phyloP scores from a whole-genome alignment of 2,329 filamentous ascomycete species.

The Alternaria ventricosa region DNA sequence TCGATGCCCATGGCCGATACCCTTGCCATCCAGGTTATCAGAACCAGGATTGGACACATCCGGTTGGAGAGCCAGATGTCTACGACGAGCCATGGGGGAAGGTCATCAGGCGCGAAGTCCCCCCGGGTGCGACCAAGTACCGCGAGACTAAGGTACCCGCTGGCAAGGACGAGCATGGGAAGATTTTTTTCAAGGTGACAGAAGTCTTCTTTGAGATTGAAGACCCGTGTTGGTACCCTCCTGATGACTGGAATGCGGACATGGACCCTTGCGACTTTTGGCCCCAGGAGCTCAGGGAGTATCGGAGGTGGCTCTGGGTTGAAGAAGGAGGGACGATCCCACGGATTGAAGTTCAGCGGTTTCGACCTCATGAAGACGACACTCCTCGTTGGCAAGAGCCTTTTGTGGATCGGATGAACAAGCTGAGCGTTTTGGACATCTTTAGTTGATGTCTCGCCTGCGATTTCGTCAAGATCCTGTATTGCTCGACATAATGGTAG shows the following conservation, averaged over 20 bases:
- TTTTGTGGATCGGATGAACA: background rate
- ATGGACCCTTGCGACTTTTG: background rate
- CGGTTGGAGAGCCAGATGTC: background rate
- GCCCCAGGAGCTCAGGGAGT: background rate
- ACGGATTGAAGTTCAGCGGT: background rate
- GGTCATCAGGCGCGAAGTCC: background rate
- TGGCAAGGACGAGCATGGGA: background rate
- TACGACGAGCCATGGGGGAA: background rate
- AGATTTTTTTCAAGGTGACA: background rate
- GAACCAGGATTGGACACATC: background rate
- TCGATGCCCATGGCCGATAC: constrained; percentile 1
- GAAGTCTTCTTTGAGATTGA: constrained; percentile 2
- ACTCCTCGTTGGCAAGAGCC: background rate
- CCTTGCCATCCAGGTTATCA: constrained; percentile 7
- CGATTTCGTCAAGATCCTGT: background rate
- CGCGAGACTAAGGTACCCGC: background rate
- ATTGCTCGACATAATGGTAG: background rate
- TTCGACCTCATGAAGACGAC: background rate
- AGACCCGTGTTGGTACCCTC: background rate
- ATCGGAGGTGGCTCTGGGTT: background rate
- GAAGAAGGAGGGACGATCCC: background rate
- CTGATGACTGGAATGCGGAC: background rate
- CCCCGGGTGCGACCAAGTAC: background rate
- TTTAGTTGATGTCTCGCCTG: background rate
- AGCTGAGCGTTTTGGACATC: background rate